These are phyloP conservation scores for Daedaleopsis nitida DNA, from an alignment of 768 basidiomycete species.

Conservation along the genomic window DNA sequence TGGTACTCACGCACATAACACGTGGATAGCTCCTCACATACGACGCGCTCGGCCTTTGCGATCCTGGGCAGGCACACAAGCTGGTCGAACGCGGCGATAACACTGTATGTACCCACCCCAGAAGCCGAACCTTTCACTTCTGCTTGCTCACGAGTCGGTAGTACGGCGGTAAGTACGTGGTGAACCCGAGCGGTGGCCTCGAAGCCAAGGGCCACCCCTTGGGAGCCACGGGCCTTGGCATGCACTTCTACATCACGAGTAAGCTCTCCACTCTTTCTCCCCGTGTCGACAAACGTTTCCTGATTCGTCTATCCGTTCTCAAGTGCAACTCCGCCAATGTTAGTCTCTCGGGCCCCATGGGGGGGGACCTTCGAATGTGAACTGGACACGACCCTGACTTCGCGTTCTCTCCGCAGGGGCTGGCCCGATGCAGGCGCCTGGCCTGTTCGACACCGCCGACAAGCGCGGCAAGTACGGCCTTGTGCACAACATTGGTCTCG, in stretches of 20 bases:
- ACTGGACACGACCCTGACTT: background rate
- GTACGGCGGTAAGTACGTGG: constrained; percentile 84
- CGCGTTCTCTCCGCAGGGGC: constrained; percentile 52
- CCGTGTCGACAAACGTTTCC: background rate
- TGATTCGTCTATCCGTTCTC: background rate
- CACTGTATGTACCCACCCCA: constrained; percentile 50
- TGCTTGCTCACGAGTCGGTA: constrained; percentile 26
- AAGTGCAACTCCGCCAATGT: constrained; percentile 80
- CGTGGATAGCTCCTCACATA: constrained; percentile 70
- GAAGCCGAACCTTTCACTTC: background rate
- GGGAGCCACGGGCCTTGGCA: constrained; percentile 80
- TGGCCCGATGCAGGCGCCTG: constrained; percentile 81
- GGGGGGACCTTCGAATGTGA: background rate
- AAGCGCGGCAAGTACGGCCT: constrained; percentile 77
- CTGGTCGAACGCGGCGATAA: constrained; percentile 77
- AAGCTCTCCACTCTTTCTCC: constrained; percentile 26
- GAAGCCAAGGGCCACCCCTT: constrained; percentile 90
- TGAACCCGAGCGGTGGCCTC: constrained; percentile 84
- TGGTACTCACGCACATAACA: too few relatives aligned
- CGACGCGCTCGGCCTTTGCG: constrained; percentile 75
- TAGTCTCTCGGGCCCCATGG: constrained; percentile 11
- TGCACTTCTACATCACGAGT: constrained; percentile 89
- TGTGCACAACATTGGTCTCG: constrained; percentile 83
- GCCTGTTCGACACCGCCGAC: constrained; percentile 62
- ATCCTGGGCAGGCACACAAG: constrained; percentile 66